phyloP scores from a whole-genome alignment of 2,329 filamentous ascomycete species.

The Fusarium sp. region DNA sequence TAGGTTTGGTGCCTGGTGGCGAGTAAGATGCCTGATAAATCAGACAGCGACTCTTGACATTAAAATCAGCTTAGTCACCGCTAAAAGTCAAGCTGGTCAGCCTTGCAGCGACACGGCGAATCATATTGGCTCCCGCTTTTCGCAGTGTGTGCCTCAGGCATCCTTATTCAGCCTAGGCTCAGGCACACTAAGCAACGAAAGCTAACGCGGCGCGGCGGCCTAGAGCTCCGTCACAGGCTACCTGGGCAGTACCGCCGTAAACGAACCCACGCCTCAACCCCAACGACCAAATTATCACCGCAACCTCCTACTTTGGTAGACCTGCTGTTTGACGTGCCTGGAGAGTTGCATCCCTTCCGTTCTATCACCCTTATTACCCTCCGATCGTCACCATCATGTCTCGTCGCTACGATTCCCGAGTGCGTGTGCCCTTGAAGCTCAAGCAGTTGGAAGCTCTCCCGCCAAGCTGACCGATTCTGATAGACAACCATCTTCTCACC shows the following conservation, averaged over 20 bases:
- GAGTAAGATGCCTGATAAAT: conserved; percentile 27
- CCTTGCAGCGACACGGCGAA: conserved; percentile 16
- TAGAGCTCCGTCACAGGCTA: conserved; percentile 55
- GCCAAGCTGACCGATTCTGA: conserved; percentile 40
- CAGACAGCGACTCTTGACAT: conserved; percentile 9
- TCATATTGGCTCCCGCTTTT: conserved; percentile 4
- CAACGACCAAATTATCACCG: conserved; percentile 36
- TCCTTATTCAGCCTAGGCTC: conserved; percentile 19
- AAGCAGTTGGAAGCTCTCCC: conserved; percentile 32
- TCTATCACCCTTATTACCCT: conserved; percentile 4
- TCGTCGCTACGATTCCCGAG: conserved; percentile 96
- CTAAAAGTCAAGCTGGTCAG: neutral
- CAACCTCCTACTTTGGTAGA: conserved; percentile 26
- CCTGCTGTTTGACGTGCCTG: conserved; percentile 5
- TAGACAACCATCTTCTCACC: conserved; percentile 99
- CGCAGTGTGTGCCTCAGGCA: conserved; percentile 41
- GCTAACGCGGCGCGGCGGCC: conserved; percentile 56
- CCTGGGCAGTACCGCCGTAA: conserved; percentile 37
- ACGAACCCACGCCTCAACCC: conserved; percentile 40
- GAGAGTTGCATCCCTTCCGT: neutral
- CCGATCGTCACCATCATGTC: conserved; percentile 74
- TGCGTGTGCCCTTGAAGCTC: conserved; percentile 62
- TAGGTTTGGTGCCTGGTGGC: neutral
- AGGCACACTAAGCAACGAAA: conserved; percentile 37
- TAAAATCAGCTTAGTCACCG: conserved; percentile 8